Conservation (phyloP, 169 alveolate species). For the Perkinsus olseni region DNA sequence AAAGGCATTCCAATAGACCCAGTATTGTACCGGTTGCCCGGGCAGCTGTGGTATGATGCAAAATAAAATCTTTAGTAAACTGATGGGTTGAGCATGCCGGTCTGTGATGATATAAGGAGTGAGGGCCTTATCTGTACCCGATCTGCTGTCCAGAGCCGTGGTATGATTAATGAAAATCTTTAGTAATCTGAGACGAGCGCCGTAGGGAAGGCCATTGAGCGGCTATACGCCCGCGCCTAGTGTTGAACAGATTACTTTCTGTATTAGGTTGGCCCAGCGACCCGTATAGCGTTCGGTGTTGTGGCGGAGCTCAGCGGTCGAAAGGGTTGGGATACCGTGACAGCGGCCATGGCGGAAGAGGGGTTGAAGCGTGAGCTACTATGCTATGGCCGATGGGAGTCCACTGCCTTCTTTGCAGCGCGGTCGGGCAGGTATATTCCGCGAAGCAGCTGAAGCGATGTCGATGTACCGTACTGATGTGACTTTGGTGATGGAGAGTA, state of each 20-base stretch:
- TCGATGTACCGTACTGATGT: background rate
- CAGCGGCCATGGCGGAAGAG: background rate
- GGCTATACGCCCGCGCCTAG: too few relatives aligned
- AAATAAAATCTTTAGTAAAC: background rate
- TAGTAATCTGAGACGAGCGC: background rate
- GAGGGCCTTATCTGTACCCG: background rate
- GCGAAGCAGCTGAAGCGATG: background rate
- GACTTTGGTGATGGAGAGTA: background rate
- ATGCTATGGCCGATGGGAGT: background rate
- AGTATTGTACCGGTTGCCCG: too few relatives aligned
- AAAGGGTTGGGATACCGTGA: background rate
- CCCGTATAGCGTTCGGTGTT: background rate
- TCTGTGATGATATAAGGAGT: background rate
- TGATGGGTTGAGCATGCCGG: background rate
- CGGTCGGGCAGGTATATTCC: background rate
- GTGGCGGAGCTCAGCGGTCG: background rate
- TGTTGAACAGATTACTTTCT: too few relatives aligned
- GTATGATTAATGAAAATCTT: background rate
- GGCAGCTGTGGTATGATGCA: too few relatives aligned
- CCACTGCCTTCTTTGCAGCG: too few relatives aligned
- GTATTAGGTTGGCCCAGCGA: background rate
- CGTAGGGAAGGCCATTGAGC: too few relatives aligned
- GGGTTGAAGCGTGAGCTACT: background rate
- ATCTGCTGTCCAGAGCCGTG: background rate
- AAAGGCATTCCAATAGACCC: too few relatives aligned